Base-by-base conservation (phyloP, 192 early-diverging fungal genomes). In the Coemansia sp. region DNA sequence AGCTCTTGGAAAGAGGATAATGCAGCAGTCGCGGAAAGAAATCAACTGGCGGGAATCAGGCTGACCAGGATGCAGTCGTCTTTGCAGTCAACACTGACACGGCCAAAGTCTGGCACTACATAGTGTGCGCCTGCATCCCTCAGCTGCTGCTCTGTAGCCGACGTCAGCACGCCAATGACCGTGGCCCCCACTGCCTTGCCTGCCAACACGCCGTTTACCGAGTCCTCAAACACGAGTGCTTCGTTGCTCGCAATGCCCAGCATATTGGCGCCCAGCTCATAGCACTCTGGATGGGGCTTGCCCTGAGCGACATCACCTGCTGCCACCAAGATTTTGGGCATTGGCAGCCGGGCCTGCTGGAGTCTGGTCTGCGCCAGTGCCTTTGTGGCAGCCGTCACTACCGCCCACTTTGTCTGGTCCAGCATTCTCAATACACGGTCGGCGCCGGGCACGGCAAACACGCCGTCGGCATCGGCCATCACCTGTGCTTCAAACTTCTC, bases 171-270 rank as follows among this genome's bases (percentile, higher is more conserved):
- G 0, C 41, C 76, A 19, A 79, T 43, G 3, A 73, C 70, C 8
- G 60, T 62, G 2, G 70, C 67, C 0, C 67, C 67, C 0, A 70
- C 65, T 1, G 66, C 66, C 32, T 19, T 17, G 21, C 66, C 76
- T 0, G 76, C 69, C 58, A 65, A 54, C 17, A 62, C 63, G 10
- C 70, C 76, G 19, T 62, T 63, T 2, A 69, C 53, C 9, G 76
- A 43, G 58, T 79, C 70, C 44, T 73, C 76, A 46, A 78, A 78
- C 3, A 72, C 70, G 18, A 78, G 58, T 0, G 59, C 37, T 0
- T 72, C 56, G 10, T 12, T 1, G 2, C 70, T 62, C 1, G 22
- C 48, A 0, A 62, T 17, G 0, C 58, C 62, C 44, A 78, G 54
- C 17, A 29, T 1, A 7, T 37, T 36, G 0, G 76, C 70, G 7